Conservation (phyloP, 2,329 filamentous ascomycete genomes). For the Lanzia echinophila region DNA sequence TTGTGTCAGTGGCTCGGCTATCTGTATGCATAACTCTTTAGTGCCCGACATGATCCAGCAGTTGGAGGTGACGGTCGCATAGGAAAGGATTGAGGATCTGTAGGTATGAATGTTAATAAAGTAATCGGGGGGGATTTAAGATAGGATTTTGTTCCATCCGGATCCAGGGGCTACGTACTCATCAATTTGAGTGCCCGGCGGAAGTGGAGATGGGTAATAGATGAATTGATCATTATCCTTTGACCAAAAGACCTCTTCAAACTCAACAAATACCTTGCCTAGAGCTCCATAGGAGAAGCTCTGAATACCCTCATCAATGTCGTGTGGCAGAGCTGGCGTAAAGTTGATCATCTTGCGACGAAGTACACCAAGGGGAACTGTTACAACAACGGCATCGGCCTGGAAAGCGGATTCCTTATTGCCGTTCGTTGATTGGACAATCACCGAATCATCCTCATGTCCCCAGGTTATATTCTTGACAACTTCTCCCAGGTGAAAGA, state of each 20-base stretch:
- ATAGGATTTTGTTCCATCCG: not conserved
- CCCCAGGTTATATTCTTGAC: conserved; percentile 36
- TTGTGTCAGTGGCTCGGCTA: conserved; percentile 39
- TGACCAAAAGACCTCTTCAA: conserved; percentile 38
- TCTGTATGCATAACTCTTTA: conserved; percentile 38
- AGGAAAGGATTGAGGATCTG: conserved; percentile 34
- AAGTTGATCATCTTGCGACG: conserved; percentile 36
- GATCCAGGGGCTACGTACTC: conserved; percentile 10
- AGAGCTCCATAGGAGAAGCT: conserved; percentile 36
- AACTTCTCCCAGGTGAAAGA: conserved; percentile 33
- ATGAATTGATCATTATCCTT: conserved; percentile 41
- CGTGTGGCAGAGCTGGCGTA: conserved; percentile 32
- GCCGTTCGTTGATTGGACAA: conserved; percentile 23
- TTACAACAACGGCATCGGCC: conserved; percentile 36
- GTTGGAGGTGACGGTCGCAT: conserved; percentile 38
- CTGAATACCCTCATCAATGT: conserved; percentile 33
- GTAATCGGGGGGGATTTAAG: not conserved
- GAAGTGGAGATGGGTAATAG: conserved; percentile 35
- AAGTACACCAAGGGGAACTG: conserved; percentile 35
- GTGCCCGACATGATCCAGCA: conserved; percentile 38
- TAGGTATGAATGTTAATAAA: not conserved
- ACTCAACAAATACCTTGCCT: conserved; percentile 39
- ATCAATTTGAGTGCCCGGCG: conserved; percentile 27
- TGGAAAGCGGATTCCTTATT: conserved; percentile 24
- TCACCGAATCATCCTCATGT: conserved; percentile 26